phyloP scores from a whole-genome alignment of 495 filamentous ascomycete species.

The Penicillium samsonianum region DNA sequence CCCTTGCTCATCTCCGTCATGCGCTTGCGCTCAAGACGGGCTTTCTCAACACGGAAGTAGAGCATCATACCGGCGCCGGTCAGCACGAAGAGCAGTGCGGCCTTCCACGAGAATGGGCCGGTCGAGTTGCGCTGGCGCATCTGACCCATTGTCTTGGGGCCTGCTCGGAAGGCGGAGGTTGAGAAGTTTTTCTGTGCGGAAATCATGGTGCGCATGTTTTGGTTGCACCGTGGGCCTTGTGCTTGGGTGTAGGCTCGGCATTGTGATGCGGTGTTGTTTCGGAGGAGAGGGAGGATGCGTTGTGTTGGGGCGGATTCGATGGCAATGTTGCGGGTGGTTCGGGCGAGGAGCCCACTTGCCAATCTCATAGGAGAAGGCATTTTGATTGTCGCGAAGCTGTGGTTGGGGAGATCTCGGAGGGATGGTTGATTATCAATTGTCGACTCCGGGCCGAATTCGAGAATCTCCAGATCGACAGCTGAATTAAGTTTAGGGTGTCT shows the following conservation, averaged over 20 bases:
- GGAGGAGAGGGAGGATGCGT: slow-evolving; percentile 25
- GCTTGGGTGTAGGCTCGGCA: slow-evolving; percentile 32
- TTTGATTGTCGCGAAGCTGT: slow-evolving; percentile 14
- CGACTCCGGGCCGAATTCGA: slow-evolving; percentile 16
- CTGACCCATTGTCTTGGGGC: slow-evolving; percentile 46
- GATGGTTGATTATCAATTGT: slow-evolving; percentile 13
- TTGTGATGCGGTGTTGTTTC: slow-evolving; percentile 24
- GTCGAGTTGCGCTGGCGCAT: slow-evolving; percentile 43
- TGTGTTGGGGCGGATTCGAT: slow-evolving; percentile 23
- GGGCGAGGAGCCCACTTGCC: slow-evolving; percentile 30
- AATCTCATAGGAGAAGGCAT: slow-evolving; percentile 40
- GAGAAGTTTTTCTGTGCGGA: slow-evolving; percentile 34
- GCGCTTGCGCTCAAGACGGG: slow-evolving; percentile 78
- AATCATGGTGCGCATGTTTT: slow-evolving; percentile 17
- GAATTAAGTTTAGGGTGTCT: slow-evolving; percentile 18
- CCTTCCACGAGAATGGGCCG: slow-evolving; percentile 84
- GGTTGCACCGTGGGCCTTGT: slow-evolving; percentile 28
- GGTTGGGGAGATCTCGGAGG: slow-evolving; percentile 1
- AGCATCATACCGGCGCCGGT: slow-evolving; percentile 74
- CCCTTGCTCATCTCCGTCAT: slow-evolving; percentile 91
- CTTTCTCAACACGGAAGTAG: slow-evolving; percentile 92
- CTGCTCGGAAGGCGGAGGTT: slow-evolving; percentile 29
- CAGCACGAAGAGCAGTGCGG: slow-evolving; percentile 80
- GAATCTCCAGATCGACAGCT: slow-evolving; percentile 31
- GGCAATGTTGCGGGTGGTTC: slow-evolving; percentile 28